Conservation (phyloP, 2,329 filamentous ascomycete genomes). For the Fusarium agapanthi region DNA sequence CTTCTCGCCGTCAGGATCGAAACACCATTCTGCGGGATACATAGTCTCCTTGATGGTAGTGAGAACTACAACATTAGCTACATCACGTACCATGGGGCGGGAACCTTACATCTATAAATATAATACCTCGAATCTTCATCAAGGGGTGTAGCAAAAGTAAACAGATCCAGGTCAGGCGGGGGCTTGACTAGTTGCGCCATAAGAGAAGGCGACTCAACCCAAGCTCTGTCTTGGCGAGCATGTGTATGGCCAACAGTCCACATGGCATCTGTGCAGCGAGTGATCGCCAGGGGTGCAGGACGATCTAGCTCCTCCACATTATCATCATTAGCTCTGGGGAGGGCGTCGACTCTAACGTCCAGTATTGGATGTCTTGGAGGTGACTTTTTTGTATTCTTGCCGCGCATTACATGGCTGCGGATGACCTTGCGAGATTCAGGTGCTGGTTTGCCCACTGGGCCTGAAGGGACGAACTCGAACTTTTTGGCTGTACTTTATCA, state of each 20-base stretch:
- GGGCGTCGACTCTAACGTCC: background rate
- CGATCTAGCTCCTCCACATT: background rate
- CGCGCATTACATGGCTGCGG: conserved; percentile 42
- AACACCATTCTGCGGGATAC: conserved; percentile 44
- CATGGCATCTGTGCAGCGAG: background rate
- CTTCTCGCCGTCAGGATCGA: conserved; percentile 32
- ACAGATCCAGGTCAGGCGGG: conserved; percentile 30
- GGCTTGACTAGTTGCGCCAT: conserved; percentile 10
- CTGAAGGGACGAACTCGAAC: conserved; percentile 44
- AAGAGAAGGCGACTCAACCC: conserved; percentile 27
- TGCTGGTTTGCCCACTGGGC: conserved; percentile 34
- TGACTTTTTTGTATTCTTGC: conserved; percentile 37
- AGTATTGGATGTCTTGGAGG: background rate
- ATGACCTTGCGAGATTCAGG: conserved; percentile 40
- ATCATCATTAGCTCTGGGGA: background rate
- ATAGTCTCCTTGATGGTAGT: conserved; percentile 40
- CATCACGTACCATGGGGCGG: fast-evolving
- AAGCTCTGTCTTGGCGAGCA: conserved; percentile 6
- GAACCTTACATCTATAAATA: conserved; percentile 28
- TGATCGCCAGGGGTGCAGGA: background rate
- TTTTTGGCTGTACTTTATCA: conserved; percentile 17
- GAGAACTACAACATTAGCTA: conserved; percentile 27
- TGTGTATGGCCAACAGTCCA: conserved; percentile 3
- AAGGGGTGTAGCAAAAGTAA: conserved; percentile 32
- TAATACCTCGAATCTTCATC: conserved; percentile 17